Percentiles rank a stretch among this genome's conserved stretches.
These are phyloP conservation scores for Fusarium decemcellulare DNA, from an alignment of 2,329 filamentous ascomycete species.

Conservation along the genomic window DNA sequence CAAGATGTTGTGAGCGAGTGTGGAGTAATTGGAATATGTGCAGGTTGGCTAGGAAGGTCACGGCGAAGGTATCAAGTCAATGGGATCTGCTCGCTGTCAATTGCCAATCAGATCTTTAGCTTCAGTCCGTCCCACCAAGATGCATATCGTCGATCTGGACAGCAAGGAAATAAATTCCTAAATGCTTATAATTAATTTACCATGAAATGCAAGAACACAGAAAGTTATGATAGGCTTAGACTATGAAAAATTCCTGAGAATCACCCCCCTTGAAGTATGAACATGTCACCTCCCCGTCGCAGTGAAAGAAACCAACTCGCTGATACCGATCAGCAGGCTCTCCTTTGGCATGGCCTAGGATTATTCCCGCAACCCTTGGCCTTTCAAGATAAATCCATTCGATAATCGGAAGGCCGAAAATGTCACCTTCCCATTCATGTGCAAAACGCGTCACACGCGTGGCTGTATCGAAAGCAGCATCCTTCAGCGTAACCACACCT, in stretches of 20 bases:
- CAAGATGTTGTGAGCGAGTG: neutral
- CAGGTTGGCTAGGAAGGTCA: neutral
- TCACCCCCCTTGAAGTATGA: neutral
- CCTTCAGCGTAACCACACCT: neutral
- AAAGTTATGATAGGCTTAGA: neutral
- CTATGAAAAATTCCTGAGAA: neutral
- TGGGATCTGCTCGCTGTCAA: neutral
- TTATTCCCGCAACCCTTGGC: neutral
- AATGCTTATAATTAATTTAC: rapidly evolving
- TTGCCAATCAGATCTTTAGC: neutral
- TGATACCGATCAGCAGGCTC: slow-evolving; percentile 4
- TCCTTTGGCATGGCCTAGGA: slow-evolving; percentile 1
- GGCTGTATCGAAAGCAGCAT: neutral
- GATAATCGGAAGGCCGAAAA: neutral
- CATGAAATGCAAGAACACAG: no score
- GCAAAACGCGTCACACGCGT: neutral
- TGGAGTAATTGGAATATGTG: neutral
- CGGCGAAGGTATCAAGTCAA: neutral
- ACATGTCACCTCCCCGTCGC: neutral
- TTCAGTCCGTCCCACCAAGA: neutral
- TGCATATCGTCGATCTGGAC: neutral
- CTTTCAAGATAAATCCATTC: neutral
- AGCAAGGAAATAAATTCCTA: no score
- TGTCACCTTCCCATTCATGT: neutral
- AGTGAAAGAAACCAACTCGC: neutral